These are phyloP conservation scores for Tolypocladium capitatum DNA, from an alignment of 2,329 filamentous ascomycete species.

Conservation along the genomic window DNA sequence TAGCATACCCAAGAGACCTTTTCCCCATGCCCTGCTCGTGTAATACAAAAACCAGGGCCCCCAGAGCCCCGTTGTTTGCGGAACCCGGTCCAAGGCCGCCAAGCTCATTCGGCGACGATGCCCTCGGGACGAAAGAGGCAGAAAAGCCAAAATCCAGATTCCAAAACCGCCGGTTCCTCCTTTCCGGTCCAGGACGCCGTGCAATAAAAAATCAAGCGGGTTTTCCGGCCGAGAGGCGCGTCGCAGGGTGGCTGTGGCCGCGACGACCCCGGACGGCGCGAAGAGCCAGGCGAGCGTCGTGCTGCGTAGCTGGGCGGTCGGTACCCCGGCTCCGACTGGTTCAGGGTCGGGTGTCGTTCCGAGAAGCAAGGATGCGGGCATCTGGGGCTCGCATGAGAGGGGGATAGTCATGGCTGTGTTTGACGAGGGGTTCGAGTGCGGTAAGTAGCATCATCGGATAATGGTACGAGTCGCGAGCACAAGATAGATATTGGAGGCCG, in stretches of 20 bases:
- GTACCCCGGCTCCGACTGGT: neutral
- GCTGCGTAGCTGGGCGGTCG: neutral
- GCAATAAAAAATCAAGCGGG: neutral
- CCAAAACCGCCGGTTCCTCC: neutral
- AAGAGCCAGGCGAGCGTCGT: neutral
- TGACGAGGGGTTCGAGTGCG: neutral
- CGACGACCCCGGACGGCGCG: neutral
- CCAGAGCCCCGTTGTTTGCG: neutral
- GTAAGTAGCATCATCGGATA: neutral
- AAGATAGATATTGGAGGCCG: neutral
- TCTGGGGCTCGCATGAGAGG: neutral
- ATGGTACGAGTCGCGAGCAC: neutral
- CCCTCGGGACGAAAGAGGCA: neutral
- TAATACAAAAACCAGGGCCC: neutral
- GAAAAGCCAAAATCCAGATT: neutral
- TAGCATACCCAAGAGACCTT: neutral
- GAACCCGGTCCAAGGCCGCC: neutral
- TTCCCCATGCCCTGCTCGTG: neutral
- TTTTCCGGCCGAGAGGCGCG: neutral
- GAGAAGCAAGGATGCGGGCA: neutral
- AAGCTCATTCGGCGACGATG: neutral
- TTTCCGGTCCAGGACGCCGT: slow-evolving; percentile 1
- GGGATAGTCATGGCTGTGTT: neutral
- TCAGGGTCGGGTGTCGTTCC: neutral
- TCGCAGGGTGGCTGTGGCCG: neutral